Conservation (phyloP, 2,329 filamentous ascomycete species). For the Trichoderma atrobrunneum region DNA sequence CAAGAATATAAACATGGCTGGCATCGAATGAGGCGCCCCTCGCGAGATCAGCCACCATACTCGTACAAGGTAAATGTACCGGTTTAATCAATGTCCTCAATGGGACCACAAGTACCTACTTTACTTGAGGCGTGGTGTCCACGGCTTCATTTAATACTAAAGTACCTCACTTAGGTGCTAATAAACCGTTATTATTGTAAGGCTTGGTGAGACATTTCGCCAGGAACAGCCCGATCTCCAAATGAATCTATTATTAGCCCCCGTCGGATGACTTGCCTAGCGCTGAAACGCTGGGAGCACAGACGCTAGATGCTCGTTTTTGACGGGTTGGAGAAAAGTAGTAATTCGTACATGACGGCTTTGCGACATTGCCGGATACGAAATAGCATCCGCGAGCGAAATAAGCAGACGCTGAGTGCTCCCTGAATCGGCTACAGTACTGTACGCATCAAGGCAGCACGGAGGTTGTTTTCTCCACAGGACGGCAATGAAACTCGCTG, state of each 20-base stretch:
- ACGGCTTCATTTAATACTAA: not conserved
- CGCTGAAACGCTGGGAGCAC: conserved; percentile 18
- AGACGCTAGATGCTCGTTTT: conserved; percentile 6
- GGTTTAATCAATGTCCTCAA: not conserved
- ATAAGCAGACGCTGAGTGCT: not conserved
- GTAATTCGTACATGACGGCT: not conserved
- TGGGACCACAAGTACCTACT: not conserved
- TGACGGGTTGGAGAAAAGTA: not conserved
- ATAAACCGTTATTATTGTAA: conserved; percentile 3
- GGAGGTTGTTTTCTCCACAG: not conserved
- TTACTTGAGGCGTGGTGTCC: not conserved
- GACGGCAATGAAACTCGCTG: not conserved
- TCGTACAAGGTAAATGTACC: not conserved
- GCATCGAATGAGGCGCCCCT: not conserved
- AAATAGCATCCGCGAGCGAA: not conserved
- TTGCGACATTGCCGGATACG: not conserved
- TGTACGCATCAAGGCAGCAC: not conserved
- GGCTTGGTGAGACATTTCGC: conserved; percentile 18
- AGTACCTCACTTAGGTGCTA: not conserved
- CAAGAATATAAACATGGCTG: not conserved
- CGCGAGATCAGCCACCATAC: not conserved
- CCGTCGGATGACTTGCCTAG: conserved; percentile 15
- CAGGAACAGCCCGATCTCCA: conserved; percentile 15
- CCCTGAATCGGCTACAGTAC: not conserved
- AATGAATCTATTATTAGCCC: conserved; percentile 13